Conservation (phyloP, 2,329 filamentous ascomycete genomes). For the Coleophoma crateriformis region DNA sequence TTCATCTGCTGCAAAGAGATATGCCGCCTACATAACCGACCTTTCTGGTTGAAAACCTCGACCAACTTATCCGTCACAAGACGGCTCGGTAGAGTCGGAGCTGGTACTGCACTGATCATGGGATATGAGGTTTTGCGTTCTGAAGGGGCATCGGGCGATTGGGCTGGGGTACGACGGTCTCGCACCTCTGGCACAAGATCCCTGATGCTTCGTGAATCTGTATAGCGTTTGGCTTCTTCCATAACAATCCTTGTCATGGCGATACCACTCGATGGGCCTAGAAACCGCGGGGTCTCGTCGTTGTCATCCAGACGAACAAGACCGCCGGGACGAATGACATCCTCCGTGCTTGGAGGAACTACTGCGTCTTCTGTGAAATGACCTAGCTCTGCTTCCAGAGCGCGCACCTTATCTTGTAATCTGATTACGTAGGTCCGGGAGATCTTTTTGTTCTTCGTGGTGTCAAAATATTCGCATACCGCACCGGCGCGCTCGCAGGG, state of each 20-base stretch:
- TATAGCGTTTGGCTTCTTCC: constrained; percentile 93
- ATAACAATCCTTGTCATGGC: constrained; percentile 92
- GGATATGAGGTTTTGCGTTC: constrained; percentile 81
- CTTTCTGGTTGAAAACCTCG: constrained; percentile 80
- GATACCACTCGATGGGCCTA: constrained; percentile 92
- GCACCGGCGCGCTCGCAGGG: constrained; percentile 91
- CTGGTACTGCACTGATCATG: constrained; percentile 80
- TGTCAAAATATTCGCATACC: constrained; percentile 92
- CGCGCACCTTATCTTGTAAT: constrained; percentile 79
- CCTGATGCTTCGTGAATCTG: constrained; percentile 83
- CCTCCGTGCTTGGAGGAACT: constrained; percentile 67
- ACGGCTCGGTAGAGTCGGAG: constrained; percentile 67
- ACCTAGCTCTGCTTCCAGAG: constrained; percentile 75
- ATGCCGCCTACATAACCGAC: constrained; percentile 36
- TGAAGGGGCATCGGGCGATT: constrained; percentile 45
- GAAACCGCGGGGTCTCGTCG: constrained; percentile 80
- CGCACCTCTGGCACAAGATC: constrained; percentile 78
- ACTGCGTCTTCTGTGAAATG: constrained; percentile 74
- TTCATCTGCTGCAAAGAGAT: constrained; percentile 2
- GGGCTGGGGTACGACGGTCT: constrained; percentile 62
- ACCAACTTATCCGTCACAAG: constrained; percentile 73
- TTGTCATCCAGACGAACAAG: constrained; percentile 79
- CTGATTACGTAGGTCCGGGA: constrained; percentile 89
- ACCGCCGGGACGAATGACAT: constrained; percentile 81
- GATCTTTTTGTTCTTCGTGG: constrained; percentile 77